These are phyloP conservation scores for Eucommia ulmoides DNA, from an alignment of 257 asterid species.

Conservation along the genomic window DNA sequence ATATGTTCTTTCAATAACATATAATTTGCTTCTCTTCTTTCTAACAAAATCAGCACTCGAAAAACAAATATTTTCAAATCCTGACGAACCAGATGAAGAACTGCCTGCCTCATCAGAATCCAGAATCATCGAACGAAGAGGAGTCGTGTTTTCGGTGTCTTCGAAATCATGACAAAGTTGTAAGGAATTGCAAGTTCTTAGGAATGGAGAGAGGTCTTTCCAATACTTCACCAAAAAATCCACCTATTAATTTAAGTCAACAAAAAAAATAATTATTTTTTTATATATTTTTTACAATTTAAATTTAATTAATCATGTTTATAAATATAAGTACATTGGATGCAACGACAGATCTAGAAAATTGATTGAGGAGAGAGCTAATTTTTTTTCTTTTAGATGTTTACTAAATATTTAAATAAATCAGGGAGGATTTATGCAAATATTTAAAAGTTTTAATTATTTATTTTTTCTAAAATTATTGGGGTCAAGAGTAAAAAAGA, in stretches of 20 bases:
- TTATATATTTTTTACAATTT: too few relatives aligned
- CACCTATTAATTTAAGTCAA: slow-evolving; percentile 26
- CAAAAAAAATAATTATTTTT: not conserved
- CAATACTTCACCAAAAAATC: slow-evolving; percentile 63
- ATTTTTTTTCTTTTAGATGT: too few relatives aligned
- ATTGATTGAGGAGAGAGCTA: too few relatives aligned
- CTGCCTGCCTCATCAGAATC: slow-evolving; percentile 45
- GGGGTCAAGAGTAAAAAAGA: too few relatives aligned
- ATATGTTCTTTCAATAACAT: slow-evolving; percentile 50
- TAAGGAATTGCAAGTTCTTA: slow-evolving; percentile 60
- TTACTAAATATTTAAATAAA: too few relatives aligned
- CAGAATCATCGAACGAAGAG: slow-evolving; percentile 49
- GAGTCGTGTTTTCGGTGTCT: slow-evolving; percentile 69
- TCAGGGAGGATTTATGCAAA: too few relatives aligned
- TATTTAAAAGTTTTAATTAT: too few relatives aligned
- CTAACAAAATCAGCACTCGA: slow-evolving; percentile 61
- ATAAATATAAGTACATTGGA: not conserved
- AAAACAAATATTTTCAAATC: slow-evolving; percentile 72
- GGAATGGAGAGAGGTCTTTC: slow-evolving; percentile 55
- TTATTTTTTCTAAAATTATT: too few relatives aligned
- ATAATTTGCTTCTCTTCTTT: slow-evolving; percentile 72
- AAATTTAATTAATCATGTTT: not conserved
- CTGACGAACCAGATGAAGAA: slow-evolving; percentile 45
- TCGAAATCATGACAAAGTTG: slow-evolving; percentile 82
- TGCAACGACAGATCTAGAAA: too few relatives aligned